A percentile compares a stretch with the other conserved stretches of the same genome.
These are phyloP conservation scores for Triadica sebifera DNA, from an alignment of 345 rosid genomes.

Conservation along the genomic window DNA sequence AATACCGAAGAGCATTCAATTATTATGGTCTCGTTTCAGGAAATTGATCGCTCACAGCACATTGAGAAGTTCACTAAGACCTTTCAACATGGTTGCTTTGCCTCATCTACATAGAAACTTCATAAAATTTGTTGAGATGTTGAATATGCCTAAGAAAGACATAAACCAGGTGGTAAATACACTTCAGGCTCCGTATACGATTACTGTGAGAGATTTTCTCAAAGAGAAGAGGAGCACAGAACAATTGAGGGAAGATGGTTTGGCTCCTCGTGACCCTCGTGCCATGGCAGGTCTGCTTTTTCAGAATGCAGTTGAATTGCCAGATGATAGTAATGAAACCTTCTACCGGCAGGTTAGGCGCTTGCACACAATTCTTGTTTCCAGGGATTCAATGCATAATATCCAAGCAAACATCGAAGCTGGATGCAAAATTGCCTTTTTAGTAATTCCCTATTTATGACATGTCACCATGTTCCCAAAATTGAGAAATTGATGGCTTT, in stretches of 20 bases:
- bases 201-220: constrained; percentile 73
- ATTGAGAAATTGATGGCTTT: constrained; percentile 99
- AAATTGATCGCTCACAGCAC: constrained; percentile 63
- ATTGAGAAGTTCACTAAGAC: constrained; percentile 73
- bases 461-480: constrained; percentile 98
- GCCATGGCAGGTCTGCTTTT: constrained; percentile 71
- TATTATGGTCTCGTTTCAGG: constrained; percentile 71
- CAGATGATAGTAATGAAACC: constrained; percentile 59
- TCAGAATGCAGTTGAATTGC: constrained; percentile 72
- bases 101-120: constrained; percentile 66
- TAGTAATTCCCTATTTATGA: constrained; percentile 94
- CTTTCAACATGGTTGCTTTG: constrained; percentile 65
- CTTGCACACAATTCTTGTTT: constrained; percentile 77
- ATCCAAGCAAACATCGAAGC: constrained; percentile 88
- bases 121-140: constrained; percentile 63
- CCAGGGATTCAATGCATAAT: constrained; percentile 86
- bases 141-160: constrained; percentile 56
- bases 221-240: constrained; percentile 59
- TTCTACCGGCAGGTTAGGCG: constrained; percentile 89
- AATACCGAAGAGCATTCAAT: constrained; percentile 83
- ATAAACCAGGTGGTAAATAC: constrained; percentile 66
- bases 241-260: constrained; percentile 60
- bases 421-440: constrained; percentile 89
- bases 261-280: constrained; percentile 76
- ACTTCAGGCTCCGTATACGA: constrained; percentile 87